Evolutionary conservation across 768 basidiomycete genomes (phyloP).

Genomic region (Mycena galericulata): DNA sequence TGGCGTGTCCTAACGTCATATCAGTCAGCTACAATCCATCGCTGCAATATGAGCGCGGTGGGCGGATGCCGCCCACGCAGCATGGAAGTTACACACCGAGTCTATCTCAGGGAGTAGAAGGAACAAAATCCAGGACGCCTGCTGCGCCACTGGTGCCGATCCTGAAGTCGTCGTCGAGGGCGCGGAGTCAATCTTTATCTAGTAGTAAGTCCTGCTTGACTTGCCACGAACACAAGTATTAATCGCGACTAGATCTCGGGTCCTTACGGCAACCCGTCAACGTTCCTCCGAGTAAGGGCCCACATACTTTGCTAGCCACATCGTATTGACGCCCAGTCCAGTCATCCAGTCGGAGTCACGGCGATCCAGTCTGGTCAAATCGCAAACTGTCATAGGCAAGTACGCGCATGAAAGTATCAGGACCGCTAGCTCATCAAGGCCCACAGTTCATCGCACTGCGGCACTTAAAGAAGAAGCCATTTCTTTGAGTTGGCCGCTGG

Average conservation of each 20-base stretch:
- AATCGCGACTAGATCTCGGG: not conserved
- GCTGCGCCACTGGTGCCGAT: not conserved
- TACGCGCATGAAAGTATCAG: not conserved
- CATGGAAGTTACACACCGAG: not conserved
- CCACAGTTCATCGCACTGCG: slow-evolving; percentile 6
- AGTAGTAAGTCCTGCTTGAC: not conserved
- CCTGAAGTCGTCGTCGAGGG: not conserved
- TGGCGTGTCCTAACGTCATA: not conserved
- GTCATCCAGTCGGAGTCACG: not conserved
- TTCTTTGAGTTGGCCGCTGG: slow-evolving; percentile 62
- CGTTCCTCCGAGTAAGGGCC: not conserved
- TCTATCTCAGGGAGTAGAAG: not conserved
- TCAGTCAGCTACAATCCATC: not conserved
- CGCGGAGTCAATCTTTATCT: slow-evolving; percentile 1
- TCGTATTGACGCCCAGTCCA: not conserved
- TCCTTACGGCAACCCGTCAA: not conserved
- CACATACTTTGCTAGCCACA: not conserved
- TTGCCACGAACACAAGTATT: too few species aligned
- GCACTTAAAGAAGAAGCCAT: slow-evolving; percentile 55
- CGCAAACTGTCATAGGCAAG: slow-evolving; percentile 6
- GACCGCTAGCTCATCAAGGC: not conserved
- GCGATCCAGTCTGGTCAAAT: slow-evolving; percentile 1
- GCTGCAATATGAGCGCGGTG: not conserved
- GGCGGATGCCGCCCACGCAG: not conserved
- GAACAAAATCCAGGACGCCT: slow-evolving; percentile 8